Evolutionary conservation across 257 asterid genomes (phyloP), one percentile per base, ranked within the genome.

Genomic region (Prunella vulgaris): DNA sequence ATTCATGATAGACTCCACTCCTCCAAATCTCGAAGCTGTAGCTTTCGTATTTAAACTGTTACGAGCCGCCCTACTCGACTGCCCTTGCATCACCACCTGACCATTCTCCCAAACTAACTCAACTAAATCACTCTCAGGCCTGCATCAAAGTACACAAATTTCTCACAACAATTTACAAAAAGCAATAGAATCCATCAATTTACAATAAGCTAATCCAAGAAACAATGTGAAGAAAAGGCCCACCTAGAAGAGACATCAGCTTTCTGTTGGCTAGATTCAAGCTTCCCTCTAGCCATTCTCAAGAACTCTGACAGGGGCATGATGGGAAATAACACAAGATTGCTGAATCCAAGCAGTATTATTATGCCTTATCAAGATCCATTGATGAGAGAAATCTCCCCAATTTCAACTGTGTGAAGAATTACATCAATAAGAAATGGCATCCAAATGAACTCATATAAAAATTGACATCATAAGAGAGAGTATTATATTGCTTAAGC

Each of bases 31-130:
- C 33, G 89, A 15, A 68, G 73, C 6, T 32, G 72, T 68, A 2
- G 76, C 18, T 56, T 71, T 77, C 7, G 76, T 75, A 3, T 62
- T 71, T 30, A 70, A 60, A 60, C 57, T 68, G 68, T 72, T 73
- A 60, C 35, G 35, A 56, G 71, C 78, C 40, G 84, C 69, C 70
- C 86, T 80, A 72, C 78, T 77, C n/a, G 93, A 77, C 57, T 84
- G 97, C 4, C 93, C 90, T 75, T 90, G 97, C 84, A 82, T 81
- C 82, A 75, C 60, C 72, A 91, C 61, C 81, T 85, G 96, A 51
- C 97, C 99, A 77, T 91, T 89, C 58, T 89, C 89, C 92, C 95
- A 91, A 12, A 89, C 86, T 9, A 94, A 84, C 84, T 94, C 97
- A 72, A 85, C 82, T 51, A 87, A 69, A 0, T 80, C 96, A 72